These are phyloP conservation scores for Elongisporangium undulatum DNA, from an alignment of 352 stramenopile species.

Conservation along the genomic window DNA sequence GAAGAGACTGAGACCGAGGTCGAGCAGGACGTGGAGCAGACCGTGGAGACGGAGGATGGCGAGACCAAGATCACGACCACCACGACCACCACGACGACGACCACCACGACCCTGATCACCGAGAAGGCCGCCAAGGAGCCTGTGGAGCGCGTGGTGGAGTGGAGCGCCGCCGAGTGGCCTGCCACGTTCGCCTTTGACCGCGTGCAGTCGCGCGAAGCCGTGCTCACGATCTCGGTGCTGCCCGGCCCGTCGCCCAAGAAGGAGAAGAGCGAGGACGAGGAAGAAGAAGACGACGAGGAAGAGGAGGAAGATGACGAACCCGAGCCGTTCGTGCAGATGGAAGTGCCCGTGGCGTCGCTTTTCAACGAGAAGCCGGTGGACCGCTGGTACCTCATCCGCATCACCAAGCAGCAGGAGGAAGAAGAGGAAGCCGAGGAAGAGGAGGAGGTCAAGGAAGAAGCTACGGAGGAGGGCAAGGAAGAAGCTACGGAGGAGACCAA, in stretches of 20 bases:
- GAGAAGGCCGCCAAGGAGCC: constrained; percentile 4
- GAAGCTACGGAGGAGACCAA: constrained; percentile 14
- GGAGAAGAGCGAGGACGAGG: background rate
- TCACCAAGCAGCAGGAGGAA: constrained; percentile 39
- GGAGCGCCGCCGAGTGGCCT: constrained; percentile 40
- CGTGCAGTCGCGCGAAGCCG: constrained; percentile 75
- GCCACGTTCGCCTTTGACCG: constrained; percentile 77
- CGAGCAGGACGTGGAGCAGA: constrained; percentile 2
- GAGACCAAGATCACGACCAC: background rate
- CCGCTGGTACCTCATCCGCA: constrained; percentile 45
- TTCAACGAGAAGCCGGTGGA: constrained; percentile 60
- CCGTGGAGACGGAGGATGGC: constrained; percentile 2
- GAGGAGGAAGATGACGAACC: constrained; percentile 47
- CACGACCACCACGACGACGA: constrained; percentile 1
- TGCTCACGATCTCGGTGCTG: constrained; percentile 66
- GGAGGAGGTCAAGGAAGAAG: constrained; percentile 11
- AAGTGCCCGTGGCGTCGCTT: constrained; percentile 69
- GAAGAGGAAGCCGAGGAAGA: constrained; percentile 15
- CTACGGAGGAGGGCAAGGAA: constrained; percentile 3
- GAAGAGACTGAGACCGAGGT: constrained; percentile 3
- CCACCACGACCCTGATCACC: constrained; percentile 5
- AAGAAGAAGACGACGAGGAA: background rate
- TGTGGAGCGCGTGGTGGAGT: constrained; percentile 20
- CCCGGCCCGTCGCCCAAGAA: constrained; percentile 10
- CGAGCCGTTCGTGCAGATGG: constrained; percentile 72